Evolutionary conservation across 2,329 filamentous ascomycete genomes (phyloP).

Genomic region (Aureobasidium sp.): DNA sequence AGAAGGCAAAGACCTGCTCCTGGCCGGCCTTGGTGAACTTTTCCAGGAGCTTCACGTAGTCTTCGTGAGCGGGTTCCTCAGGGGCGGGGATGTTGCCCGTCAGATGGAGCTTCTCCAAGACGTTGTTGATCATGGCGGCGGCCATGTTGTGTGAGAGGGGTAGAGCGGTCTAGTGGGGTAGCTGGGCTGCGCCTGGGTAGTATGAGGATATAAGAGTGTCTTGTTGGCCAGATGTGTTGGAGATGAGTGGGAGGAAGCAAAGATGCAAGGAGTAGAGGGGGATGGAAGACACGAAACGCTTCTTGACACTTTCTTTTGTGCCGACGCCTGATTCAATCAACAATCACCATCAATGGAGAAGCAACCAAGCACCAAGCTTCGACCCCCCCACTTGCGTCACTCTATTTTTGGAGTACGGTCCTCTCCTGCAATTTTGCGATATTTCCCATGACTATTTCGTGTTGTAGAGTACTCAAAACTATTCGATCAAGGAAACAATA

Average conservation of each 20-base stretch:
- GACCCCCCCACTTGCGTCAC: slow-evolving; percentile 7
- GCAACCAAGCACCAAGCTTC: slow-evolving; percentile 1
- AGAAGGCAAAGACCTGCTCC: slow-evolving; percentile 79
- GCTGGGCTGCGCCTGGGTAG: background rate
- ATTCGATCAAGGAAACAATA: background rate
- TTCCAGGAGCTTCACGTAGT: slow-evolving; percentile 58
- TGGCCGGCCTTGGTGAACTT: slow-evolving; percentile 69
- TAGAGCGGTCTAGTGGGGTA: background rate
- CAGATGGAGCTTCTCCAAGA: slow-evolving; percentile 36
- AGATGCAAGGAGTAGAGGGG: background rate
- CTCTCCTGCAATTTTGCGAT: background rate
- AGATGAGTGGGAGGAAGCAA: background rate
- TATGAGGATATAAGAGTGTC: background rate
- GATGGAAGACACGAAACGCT: background rate
- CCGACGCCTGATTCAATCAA: slow-evolving; percentile 5
- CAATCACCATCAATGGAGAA: background rate
- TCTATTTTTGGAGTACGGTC: background rate
- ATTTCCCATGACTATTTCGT: background rate
- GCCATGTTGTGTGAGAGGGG: slow-evolving; percentile 26
- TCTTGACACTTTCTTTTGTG: background rate
- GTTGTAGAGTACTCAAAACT: background rate
- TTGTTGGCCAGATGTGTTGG: background rate
- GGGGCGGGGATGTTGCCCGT: slow-evolving; percentile 30
- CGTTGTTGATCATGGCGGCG: slow-evolving; percentile 31
- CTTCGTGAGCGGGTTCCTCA: slow-evolving; percentile 53